Conservation (phyloP, 768 basidiomycete genomes). For the Cystofilobasidium bisporidii region DNA sequence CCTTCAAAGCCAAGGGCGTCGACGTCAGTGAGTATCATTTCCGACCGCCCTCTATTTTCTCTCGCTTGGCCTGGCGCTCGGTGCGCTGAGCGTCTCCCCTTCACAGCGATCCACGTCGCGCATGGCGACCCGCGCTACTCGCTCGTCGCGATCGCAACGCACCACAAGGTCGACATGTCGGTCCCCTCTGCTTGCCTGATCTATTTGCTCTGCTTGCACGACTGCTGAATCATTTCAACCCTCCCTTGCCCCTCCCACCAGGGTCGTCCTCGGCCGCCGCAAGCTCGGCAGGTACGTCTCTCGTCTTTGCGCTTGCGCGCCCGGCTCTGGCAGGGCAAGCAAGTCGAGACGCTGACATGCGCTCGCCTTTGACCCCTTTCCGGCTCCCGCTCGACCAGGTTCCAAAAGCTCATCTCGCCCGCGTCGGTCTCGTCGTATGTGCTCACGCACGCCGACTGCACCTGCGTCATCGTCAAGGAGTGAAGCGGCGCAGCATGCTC, state of each 20-base stretch:
- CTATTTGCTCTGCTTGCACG: too few species aligned
- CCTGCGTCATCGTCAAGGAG: constrained; percentile 7
- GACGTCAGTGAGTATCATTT: constrained; percentile 7
- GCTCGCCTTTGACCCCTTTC: background rate
- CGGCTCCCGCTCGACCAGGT: background rate
- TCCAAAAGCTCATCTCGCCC: constrained; percentile 17
- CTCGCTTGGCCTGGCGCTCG: too few species aligned
- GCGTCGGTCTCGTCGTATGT: constrained; percentile 10
- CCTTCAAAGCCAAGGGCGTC: background rate
- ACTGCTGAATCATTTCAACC: too few species aligned
- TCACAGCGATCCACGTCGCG: constrained; percentile 5
- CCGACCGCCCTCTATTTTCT: too few species aligned
- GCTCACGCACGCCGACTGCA: background rate
- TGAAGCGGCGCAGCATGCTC: too few species aligned
- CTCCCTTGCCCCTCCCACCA: background rate
- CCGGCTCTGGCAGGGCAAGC: too few species aligned
- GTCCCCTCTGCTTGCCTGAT: background rate
- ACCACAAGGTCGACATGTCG: background rate
- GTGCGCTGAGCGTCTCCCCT: too few species aligned
- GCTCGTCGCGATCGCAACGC: background rate
- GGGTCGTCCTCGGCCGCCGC: constrained; percentile 9
- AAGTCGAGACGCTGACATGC: background rate
- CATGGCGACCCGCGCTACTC: constrained; percentile 6
- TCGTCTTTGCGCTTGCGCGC: background rate
- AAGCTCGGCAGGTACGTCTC: constrained; percentile 4